Evolutionary conservation across 345 rosid genomes (phyloP), one percentile per base, ranked within the genome.

Genomic region (Triadica sebifera): DNA sequence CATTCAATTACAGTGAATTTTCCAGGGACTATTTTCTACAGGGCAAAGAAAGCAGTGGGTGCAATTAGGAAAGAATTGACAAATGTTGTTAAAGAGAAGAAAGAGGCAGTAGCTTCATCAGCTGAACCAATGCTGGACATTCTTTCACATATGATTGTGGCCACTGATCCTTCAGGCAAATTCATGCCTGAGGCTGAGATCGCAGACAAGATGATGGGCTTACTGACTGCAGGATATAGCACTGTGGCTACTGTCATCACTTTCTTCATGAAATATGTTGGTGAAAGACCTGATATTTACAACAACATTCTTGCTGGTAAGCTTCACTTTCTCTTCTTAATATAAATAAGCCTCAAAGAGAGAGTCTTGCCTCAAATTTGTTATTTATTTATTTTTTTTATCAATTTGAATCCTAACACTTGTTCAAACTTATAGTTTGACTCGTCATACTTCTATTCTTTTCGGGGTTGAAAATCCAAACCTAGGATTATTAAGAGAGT

Each of bases 191-290:
- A 86, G 78, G 79, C 81, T 7, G 89, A 88, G 73, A 84, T 88
- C 22, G 80, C 88, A 2, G 89, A 79, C 67, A 86, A 86, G 72
- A 77, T 86, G 24, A 84, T 88, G 89, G 89, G 91, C 19, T 10
- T 86, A 37, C 43, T 88, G n/a, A 84, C 83, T 47, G 91, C 89
- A 6, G 91, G 88, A 4, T 88, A 88, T 37, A 86, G 86, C 60
- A 84, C 88, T 4, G 88, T 88, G 22, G 88, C 91, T 53, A 81
- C 85, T n/a, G 77, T 86, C 16, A 84, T 84, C 78, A 75, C 89
- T 62, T 84, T 88, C 83, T 84, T 88, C 81, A 78, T 88, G 86
- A 88, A 86, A 75, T 84, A 79, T 19, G 89, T 86, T 17, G 89
- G 88, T 5, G 88, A 88, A 73, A 84, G 84, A 46, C 85, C 84